Evolutionary conservation across 1,284 basidiomycete genomes (phyloP).

Genomic region (Rhodotorula sp.): DNA sequence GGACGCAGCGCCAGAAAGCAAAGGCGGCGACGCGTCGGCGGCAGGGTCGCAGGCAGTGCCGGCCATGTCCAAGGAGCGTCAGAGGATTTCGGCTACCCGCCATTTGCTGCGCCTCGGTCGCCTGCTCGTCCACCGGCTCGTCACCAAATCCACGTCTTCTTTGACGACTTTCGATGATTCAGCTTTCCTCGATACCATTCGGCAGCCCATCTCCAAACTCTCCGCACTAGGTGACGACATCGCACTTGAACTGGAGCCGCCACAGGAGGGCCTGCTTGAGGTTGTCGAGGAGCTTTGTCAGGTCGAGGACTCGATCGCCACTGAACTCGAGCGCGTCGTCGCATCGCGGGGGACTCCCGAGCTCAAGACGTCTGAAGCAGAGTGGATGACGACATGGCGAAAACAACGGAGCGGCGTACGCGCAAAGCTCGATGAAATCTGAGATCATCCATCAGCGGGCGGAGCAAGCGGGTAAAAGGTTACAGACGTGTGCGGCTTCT

Average conservation of each 20-base stretch:
- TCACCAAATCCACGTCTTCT: slow-evolving; percentile 14
- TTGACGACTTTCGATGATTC: slow-evolving; percentile 2
- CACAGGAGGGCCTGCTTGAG: slow-evolving; percentile 13
- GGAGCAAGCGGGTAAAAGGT: neutral
- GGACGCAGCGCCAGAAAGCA: neutral
- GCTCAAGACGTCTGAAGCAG: neutral
- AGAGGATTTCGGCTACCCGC: neutral
- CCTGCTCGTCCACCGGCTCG: slow-evolving; percentile 22
- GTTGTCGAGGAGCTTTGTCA: slow-evolving; percentile 2
- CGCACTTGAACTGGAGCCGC: slow-evolving; percentile 18
- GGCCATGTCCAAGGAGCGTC: neutral
- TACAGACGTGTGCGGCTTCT: neutral
- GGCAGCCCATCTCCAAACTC: neutral
- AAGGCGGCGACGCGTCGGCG: neutral
- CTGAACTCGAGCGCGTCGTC: slow-evolving; percentile 5
- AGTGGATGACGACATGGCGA: slow-evolving; percentile 27
- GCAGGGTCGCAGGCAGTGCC: neutral
- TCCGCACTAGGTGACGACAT: slow-evolving; percentile 31
- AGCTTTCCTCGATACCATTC: slow-evolving; percentile 4
- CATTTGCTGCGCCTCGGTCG: slow-evolving; percentile 20
- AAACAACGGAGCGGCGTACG: slow-evolving; percentile 14
- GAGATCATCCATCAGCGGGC: neutral
- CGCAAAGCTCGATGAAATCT: slow-evolving; percentile 14
- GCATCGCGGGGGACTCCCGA: neutral
- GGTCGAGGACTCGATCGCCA: neutral